A percentile compares a stretch with the other conserved stretches of the same genome.
phyloP scores from a whole-genome alignment of 768 basidiomycete species.

The Rhizopogon sp. region DNA sequence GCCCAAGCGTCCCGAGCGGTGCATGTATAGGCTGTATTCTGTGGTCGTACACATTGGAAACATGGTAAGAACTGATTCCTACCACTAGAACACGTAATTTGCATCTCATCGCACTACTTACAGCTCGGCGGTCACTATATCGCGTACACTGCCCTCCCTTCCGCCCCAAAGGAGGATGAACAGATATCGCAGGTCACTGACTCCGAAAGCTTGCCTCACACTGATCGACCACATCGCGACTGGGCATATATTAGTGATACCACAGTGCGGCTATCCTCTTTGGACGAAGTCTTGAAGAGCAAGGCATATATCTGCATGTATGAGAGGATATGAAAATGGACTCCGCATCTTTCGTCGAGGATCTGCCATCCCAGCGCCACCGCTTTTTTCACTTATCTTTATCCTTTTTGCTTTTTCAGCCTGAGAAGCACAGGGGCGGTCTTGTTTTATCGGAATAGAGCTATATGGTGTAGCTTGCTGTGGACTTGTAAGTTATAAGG shows the following conservation, averaged over 20 bases:
- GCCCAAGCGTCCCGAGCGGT: conserved; percentile 28
- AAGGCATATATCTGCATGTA: conserved; percentile 96
- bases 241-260: conserved; percentile 96
- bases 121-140: conserved; percentile 89
- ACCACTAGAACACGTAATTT: not conserved
- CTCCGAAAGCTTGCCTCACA: conserved; percentile 8
- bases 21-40: conserved; percentile 69
- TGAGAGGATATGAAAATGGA: conserved; percentile 50
- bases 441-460: not conserved
- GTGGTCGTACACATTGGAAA: conserved; percentile 86
- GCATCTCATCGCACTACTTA: conserved; percentile 1
- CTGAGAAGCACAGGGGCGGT: not conserved
- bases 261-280: conserved; percentile 67
- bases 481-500: not conserved
- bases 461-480: not conserved
- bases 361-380: not conserved
- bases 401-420: not conserved
- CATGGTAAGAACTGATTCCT: conserved; percentile 49
- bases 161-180: conserved; percentile 15
- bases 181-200: not conserved
- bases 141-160: conserved; percentile 74
- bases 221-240: conserved; percentile 34
- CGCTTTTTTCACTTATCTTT: not conserved
- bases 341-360: not conserved
- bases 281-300: conserved; percentile 87